Conservation (phyloP, 208 protist genomes). For the Jaenimonas drosophilae region DNA sequence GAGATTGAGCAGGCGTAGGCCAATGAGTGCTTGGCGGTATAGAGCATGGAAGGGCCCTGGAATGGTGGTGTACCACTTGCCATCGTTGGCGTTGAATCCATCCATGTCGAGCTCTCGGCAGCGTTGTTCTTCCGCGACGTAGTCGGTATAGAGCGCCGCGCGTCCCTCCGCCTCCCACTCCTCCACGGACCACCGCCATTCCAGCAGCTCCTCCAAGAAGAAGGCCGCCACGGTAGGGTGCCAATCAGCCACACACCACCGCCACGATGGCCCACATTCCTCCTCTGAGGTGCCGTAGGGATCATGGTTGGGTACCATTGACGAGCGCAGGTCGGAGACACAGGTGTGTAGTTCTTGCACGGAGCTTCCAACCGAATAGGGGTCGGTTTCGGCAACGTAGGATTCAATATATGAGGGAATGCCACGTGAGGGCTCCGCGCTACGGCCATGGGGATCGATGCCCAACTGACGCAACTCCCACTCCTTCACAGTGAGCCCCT, state of each 20-base stretch:
- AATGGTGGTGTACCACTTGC: slow-evolving; percentile 39
- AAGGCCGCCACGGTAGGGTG: slow-evolving; percentile 13
- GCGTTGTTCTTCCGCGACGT: slow-evolving; percentile 7
- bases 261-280: too few species aligned
- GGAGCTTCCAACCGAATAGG: too few species aligned
- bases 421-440: too few species aligned
- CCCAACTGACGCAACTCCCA: slow-evolving; percentile 56
- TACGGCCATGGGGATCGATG: too few species aligned
- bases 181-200: slow-evolving; percentile 10
- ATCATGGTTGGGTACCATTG: too few species aligned
- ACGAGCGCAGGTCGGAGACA: too few species aligned
- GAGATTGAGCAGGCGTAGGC: slow-evolving; percentile 22
- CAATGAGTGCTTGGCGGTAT: slow-evolving; percentile 17
- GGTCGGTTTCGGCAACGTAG: too few species aligned
- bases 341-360: too few species aligned
- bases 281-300: too few species aligned
- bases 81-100: slow-evolving; percentile 17
- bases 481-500: slow-evolving; percentile 53
- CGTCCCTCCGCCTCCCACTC: slow-evolving; percentile 6
- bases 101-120: slow-evolving; percentile 3
- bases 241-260: too few species aligned
- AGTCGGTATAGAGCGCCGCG: slow-evolving; percentile 5
- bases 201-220: slow-evolving; percentile 16
- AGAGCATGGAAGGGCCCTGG: slow-evolving; percentile 28
- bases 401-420: too few species aligned